Conservation (phyloP, 2,329 filamentous ascomycete genomes). For the Alternaria gaisen region DNA sequence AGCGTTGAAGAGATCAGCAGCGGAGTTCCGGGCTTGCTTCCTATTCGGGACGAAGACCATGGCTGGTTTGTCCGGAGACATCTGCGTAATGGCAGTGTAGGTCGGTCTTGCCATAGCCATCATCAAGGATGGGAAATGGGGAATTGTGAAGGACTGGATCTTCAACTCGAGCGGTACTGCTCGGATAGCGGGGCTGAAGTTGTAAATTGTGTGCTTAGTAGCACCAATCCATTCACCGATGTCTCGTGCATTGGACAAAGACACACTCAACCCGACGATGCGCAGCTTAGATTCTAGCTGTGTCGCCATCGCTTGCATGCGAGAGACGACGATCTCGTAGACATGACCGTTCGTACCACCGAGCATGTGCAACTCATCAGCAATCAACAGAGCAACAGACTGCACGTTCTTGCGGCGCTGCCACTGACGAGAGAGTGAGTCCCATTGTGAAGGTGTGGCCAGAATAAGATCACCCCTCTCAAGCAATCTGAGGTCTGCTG, state of each 20-base stretch:
- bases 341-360: slow-evolving; percentile 86
- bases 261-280: slow-evolving; percentile 89
- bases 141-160: slow-evolving; percentile 93
- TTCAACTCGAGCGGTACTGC: slow-evolving; percentile 91
- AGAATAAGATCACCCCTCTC: slow-evolving; percentile 89
- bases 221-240: slow-evolving; percentile 98
- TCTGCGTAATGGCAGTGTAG: slow-evolving; percentile 85
- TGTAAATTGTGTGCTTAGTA: slow-evolving; percentile 97
- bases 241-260: slow-evolving; percentile 90
- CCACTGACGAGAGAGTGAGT: slow-evolving; percentile 94
- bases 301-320: slow-evolving; percentile 94
- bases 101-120: slow-evolving; percentile 96
- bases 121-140: slow-evolving; percentile 98
- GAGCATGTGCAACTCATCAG: slow-evolving; percentile 93
- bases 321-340: slow-evolving; percentile 96
- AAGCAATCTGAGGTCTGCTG: slow-evolving; percentile 86
- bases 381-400: slow-evolving; percentile 87
- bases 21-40: slow-evolving; percentile 89
- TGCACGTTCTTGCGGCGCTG: slow-evolving; percentile 95
- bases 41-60: slow-evolving; percentile 92
- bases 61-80: slow-evolving; percentile 87
- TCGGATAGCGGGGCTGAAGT: slow-evolving; percentile 93
- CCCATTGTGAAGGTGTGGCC: slow-evolving; percentile 94
- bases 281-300: slow-evolving; percentile 86
- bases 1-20: slow-evolving; percentile 85